A percentile compares a stretch with the other conserved stretches of the same genome.
These are phyloP conservation scores for Tephrocybe rancida DNA, from an alignment of 768 basidiomycete species.

Conservation along the genomic window DNA sequence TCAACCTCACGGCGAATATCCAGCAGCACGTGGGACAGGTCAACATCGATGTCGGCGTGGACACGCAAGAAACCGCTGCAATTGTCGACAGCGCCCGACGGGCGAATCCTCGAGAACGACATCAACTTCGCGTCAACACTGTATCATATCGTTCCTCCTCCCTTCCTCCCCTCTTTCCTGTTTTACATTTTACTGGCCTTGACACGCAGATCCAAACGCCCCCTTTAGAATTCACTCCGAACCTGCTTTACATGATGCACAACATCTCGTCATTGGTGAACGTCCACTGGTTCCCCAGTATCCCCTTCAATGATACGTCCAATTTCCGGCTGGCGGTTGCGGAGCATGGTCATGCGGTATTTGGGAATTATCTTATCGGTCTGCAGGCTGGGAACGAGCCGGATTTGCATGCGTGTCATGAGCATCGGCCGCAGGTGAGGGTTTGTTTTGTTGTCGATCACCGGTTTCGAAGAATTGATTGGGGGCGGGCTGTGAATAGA, in stretches of 20 bases:
- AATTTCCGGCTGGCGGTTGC: constrained; percentile 58
- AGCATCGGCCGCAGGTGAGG: background rate
- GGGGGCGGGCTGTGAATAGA: background rate
- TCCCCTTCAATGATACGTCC: constrained; percentile 58
- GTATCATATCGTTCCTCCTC: constrained; percentile 7
- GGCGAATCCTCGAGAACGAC: constrained; percentile 27
- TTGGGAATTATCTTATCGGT: constrained; percentile 67
- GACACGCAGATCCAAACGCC: constrained; percentile 65
- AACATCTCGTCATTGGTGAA: constrained; percentile 64
- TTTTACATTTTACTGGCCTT: no score
- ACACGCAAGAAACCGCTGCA: constrained; percentile 71
- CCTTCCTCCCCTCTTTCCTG: background rate
- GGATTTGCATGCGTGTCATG: background rate
- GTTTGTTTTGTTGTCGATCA: background rate
- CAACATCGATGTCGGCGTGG: constrained; percentile 75
- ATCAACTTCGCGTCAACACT: constrained; percentile 16
- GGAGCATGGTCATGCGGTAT: constrained; percentile 57
- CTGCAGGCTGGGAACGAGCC: constrained; percentile 75
- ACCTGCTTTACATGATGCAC: constrained; percentile 66
- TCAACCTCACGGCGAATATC: constrained; percentile 79
- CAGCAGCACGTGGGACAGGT: constrained; percentile 62
- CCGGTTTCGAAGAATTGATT: background rate
- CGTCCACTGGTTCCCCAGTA: constrained; percentile 68
- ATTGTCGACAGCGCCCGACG: constrained; percentile 48
- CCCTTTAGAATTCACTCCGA: constrained; percentile 61